Percentiles rank a stretch among this genome's conserved stretches.
These are phyloP conservation scores for Aquilaria malaccensis DNA, from an alignment of 345 rosid species.

Conservation along the genomic window DNA sequence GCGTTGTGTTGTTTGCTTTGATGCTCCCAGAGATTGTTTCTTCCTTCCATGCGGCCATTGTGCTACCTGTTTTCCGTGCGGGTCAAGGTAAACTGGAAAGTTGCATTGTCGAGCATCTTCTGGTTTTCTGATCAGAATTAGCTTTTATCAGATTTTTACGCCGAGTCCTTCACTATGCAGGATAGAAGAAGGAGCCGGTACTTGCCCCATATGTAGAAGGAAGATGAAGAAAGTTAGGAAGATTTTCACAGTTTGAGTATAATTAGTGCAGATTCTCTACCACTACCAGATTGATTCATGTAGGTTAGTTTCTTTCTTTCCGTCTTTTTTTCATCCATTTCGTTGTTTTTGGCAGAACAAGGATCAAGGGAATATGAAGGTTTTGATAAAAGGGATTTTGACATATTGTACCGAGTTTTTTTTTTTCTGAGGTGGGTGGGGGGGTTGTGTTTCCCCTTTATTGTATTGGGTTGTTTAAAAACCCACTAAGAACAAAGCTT, in stretches of 20 bases:
- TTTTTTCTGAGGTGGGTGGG: no score
- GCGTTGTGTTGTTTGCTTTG: constrained; percentile 39
- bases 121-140: not conserved
- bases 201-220: constrained; percentile 48
- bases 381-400: no score
- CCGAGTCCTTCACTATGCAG: constrained; percentile 20
- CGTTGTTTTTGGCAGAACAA: no score
- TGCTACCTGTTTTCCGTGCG: constrained; percentile 52
- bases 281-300: no score
- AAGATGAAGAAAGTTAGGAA: constrained; percentile 53
- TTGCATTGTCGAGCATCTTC: not conserved
- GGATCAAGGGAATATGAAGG: no score
- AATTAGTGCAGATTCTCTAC: not conserved
- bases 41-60: constrained; percentile 74
- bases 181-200: constrained; percentile 44
- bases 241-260: constrained; percentile 43
- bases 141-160: not conserved
- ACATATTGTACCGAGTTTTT: no score
- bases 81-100: constrained; percentile 35
- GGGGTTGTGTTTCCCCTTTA: no score
- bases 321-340: no score
- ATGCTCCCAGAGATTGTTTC: constrained; percentile 48
- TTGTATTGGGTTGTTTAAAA: no score
- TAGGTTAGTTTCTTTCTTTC: no score
- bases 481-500: no score